A percentile compares a stretch with the other conserved stretches of the same genome.
Conservation (phyloP, 305 asterid species). For the Fraxinus sp. region DNA sequence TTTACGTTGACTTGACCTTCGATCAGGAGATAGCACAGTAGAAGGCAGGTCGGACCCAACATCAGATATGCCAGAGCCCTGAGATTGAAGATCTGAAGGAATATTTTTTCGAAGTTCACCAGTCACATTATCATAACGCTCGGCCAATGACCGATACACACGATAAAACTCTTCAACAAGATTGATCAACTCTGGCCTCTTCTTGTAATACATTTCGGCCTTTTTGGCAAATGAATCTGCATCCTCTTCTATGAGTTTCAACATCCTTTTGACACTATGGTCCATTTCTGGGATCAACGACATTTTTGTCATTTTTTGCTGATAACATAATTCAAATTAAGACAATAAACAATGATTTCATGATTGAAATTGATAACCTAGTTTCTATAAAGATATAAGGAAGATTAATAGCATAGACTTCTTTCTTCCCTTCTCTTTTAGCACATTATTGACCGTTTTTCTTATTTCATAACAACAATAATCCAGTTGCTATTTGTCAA, state of each 20-base stretch:
- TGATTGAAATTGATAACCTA: not conserved
- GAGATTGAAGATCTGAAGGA: conserved; percentile 87
- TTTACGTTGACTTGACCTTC: conserved; percentile 41
- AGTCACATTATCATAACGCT: conserved; percentile 75
- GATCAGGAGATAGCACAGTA: conserved; percentile 50
- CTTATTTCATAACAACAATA: not conserved
- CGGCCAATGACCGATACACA: conserved; percentile 81
- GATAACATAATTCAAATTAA: conserved; percentile 24
- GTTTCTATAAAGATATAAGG: not conserved
- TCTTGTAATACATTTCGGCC: conserved; percentile 83
- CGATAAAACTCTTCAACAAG: conserved; percentile 88
- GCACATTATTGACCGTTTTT: not conserved
- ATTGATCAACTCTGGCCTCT: conserved; percentile 72
- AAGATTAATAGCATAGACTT: not conserved
- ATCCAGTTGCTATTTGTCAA: not conserved
- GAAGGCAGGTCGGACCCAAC: conserved; percentile 65
- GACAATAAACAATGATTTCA: conserved; percentile 1
- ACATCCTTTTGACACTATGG: conserved; percentile 70
- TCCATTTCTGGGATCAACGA: conserved; percentile 79
- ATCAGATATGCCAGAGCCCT: conserved; percentile 80
- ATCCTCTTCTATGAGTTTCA: conserved; percentile 87
- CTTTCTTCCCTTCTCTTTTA: not conserved
- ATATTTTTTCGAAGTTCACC: conserved; percentile 73
- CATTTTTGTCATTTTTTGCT: conserved; percentile 33
- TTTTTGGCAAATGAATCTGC: conserved; percentile 89